Evolutionary conservation across 2,329 filamentous ascomycete species (phyloP).

Genomic region (Anthostomella pinea): DNA sequence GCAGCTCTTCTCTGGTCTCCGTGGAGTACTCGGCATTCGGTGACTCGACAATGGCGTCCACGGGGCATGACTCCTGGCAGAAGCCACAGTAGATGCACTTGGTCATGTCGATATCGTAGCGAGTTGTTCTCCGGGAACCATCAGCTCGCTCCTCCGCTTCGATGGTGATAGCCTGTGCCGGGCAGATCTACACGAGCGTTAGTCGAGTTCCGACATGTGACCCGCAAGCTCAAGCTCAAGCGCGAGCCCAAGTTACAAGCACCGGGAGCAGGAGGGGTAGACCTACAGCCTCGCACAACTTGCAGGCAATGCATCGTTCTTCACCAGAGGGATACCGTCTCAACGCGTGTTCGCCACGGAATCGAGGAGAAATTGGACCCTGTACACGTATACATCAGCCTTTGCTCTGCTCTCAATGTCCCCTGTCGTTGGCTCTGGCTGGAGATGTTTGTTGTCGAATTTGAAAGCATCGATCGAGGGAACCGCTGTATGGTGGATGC

Average conservation of each 20-base stretch:
- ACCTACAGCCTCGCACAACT: constrained; percentile 86
- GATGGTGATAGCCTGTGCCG: constrained; percentile 96
- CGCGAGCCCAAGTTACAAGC: background rate
- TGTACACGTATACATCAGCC: constrained; percentile 31
- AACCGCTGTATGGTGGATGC: no score
- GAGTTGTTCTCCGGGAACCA: constrained; percentile 88
- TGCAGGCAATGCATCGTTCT: constrained; percentile 99
- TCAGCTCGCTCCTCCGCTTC: constrained; percentile 98
- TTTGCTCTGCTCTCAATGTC: constrained; percentile 10
- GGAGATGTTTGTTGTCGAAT: no score
- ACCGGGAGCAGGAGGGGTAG: background rate
- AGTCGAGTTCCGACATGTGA: constrained; percentile 5
- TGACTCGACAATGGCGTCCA: constrained; percentile 78
- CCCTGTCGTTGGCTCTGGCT: no score
- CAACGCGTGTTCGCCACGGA: constrained; percentile 96
- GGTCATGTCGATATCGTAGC: constrained; percentile 99
- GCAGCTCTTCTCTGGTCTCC: constrained; percentile 79
- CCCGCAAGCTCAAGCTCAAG: no score
- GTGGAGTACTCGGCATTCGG: constrained; percentile 63
- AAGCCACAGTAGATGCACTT: constrained; percentile 99
- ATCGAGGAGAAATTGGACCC: constrained; percentile 94
- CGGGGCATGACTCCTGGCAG: constrained; percentile 98
- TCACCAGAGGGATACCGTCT: constrained; percentile 95
- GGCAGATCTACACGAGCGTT: constrained; percentile 66
- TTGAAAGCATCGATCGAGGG: no score